These are phyloP conservation scores for Tetrahymena elliotti DNA, from an alignment of 73 alveolate genomes.

Conservation along the genomic window DNA sequence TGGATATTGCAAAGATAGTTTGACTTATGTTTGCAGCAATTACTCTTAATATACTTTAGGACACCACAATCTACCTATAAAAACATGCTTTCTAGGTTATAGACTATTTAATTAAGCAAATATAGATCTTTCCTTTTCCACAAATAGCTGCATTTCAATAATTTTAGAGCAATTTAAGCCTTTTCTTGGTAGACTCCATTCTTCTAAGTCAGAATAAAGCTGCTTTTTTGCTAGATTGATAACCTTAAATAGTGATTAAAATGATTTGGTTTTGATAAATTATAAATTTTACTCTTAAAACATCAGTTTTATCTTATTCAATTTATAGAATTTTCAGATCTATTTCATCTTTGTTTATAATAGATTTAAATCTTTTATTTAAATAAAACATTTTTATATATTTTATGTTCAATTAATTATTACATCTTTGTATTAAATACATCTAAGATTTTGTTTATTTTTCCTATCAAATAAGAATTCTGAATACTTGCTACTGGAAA, in stretches of 20 bases:
- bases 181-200: background rate
- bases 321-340: background rate
- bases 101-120: background rate
- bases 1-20: background rate
- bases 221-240: background rate
- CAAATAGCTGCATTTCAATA: background rate
- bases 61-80: background rate
- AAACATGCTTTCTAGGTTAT: background rate
- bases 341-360: background rate
- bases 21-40: background rate
- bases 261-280: background rate
- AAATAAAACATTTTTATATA: background rate
- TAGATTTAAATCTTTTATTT: background rate
- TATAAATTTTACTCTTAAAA: background rate
- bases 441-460: background rate
- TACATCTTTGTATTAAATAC: background rate
- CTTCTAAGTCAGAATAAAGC: background rate
- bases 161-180: background rate
- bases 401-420: background rate
- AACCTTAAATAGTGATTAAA: background rate
- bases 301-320: background rate
- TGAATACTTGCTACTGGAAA: background rate
- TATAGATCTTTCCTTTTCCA: background rate
- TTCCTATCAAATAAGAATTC: background rate
- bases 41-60: background rate